Evolutionary conservation across 495 filamentous ascomycete species (phyloP), one percentile per base, ranked within the genome.

Genomic region (Parachaetomium inaequale): DNA sequence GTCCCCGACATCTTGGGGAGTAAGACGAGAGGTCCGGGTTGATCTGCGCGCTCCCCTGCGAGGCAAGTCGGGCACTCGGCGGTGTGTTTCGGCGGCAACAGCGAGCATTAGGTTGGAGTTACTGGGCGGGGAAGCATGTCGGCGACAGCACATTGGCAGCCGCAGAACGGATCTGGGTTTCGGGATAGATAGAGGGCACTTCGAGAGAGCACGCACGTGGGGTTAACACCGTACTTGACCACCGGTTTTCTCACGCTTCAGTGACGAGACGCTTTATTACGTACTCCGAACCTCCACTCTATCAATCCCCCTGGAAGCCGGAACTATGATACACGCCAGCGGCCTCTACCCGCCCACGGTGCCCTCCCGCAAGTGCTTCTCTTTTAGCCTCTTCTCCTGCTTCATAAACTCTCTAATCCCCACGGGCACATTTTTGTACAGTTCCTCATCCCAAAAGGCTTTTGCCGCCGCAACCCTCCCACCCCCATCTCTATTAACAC

Each of bases 341-440:
- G 3, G 7, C 17, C 28, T 38, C 34, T 62, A 78, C 42, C 70
- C 74, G n/a, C 79, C 76, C 31, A 70, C 46, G 23, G 75, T 76
- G 10, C 74, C 73, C 55, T 81, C 78, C 45, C 70, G 68, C 63
- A 62, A 69, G 69, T 90, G 87, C 74, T 84, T 90, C 75, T 88
- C 81, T 73, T 91, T 92, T 62, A 98, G 75, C 74, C 77, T 87
- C 83, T 97, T 98, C 80, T 98, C 94, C 52, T 87, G 92, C 79
- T 88, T 90, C 93, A 98, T 98, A 74, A 98, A 98, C 72, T 95
- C 94, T 59, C 89, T 82, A 63, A 98, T 96, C 7, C 94, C 95
- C 23, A 98, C 89, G 0, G 95, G 93, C 45, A 98, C 85, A 64
- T 85, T 86, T 58, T 84, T 84, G 71, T 95, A 96, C 54, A 96